Conservation (phyloP, 2,329 filamentous ascomycete genomes). For the Arthroderma uncinatum region DNA sequence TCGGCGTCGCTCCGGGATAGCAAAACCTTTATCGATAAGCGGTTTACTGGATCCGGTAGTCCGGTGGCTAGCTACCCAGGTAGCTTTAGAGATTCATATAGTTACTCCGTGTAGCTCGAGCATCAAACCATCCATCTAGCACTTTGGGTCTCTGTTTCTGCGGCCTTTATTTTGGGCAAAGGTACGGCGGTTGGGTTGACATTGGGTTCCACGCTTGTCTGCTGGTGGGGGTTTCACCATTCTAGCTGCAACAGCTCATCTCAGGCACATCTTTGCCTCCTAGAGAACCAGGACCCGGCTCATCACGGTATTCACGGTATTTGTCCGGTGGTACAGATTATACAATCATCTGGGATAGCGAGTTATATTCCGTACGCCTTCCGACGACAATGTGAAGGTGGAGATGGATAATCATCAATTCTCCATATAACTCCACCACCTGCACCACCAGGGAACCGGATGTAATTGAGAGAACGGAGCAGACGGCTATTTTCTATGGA, state of each 20-base stretch:
- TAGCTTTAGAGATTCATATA: no score
- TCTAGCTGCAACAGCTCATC: background rate
- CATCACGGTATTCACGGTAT: conserved; percentile 1
- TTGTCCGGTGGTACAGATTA: background rate
- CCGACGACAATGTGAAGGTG: background rate
- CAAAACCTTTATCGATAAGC: background rate
- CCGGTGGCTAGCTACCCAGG: background rate
- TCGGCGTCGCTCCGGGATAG: background rate
- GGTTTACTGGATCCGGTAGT: background rate
- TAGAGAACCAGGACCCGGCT: background rate
- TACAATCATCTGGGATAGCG: background rate
- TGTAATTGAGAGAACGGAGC: background rate
- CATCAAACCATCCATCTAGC: no score
- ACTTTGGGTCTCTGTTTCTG: no score
- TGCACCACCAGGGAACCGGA: background rate
- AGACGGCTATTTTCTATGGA: conserved; percentile 3
- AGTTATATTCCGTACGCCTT: background rate
- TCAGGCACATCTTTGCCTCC: background rate
- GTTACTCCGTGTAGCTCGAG: no score
- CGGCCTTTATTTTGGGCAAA: no score
- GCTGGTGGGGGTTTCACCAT: background rate
- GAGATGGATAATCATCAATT: background rate
- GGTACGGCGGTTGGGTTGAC: background rate
- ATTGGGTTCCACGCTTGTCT: background rate
- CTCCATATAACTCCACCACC: conserved; percentile 1